Evolutionary conservation across 306 rosid genomes (phyloP), one percentile per base, ranked within the genome.

Genomic region (Bauhinia variegata): DNA sequence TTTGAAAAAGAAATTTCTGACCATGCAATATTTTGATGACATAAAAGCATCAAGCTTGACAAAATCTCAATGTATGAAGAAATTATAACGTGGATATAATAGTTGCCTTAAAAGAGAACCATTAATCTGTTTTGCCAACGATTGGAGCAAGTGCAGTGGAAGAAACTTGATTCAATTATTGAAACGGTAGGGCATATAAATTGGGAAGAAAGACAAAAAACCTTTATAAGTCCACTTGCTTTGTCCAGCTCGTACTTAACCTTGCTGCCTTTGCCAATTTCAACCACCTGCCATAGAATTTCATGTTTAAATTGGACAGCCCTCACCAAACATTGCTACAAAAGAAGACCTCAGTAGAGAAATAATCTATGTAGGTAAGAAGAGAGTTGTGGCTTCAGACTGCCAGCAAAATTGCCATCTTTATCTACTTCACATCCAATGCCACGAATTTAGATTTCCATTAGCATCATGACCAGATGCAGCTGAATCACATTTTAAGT

Each of bases 201-300:
- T 13, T 17, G 15, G 37, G 47, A 53, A 51, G 63, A 51, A 44
- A 63, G 62, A 54, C 15, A 63, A 48, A 47, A 6, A 47, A 93
- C 99, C 85, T 90, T 90, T 71, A 90, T 93, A 73, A 93, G 99
- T 71, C 99, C 95, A 79, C 75, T 86, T 41, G 77, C 23, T 84
- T 93, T 93, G 88, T 93, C 97, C 54, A 93, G 87, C 87, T 93
- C 97, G 36, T 93, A 90, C 83, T 93, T 93, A 65, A 90, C 97
- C 89, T 93, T 93, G 79, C 97, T 79, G 44, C 99, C 99, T 83
- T 85, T 88, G 70, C 95, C 37, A 73, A 93, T 93, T 88, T 93
- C 99, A 72, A 93, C 79, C 57, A 93, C 99, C 99, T 91, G 84
- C 48, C 82, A 72, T 47, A 49, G 44, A 74, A 83, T 79, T 60